Base-by-base conservation (phyloP, 192 early-diverging fungal species). In the Lobulomyces angularis region DNA sequence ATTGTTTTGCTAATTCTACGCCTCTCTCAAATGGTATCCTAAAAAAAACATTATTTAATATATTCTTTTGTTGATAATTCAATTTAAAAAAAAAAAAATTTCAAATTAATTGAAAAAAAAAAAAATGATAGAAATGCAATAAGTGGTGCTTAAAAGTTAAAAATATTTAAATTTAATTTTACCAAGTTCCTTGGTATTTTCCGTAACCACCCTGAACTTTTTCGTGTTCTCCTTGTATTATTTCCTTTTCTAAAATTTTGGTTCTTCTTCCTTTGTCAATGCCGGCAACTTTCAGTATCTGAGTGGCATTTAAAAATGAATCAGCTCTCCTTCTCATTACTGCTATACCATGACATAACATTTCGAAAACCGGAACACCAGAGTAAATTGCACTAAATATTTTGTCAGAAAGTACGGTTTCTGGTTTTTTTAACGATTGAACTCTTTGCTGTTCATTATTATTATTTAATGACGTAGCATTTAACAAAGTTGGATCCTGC, bases 161-260 rank as follows among this genome's bases (percentile, higher is more conserved):
- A 25, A 12, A n/a, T 9, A 20, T 22, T 61, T 53, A 17, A n/a
- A n/a, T n/a, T n/a, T n/a, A n/a, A n/a, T 19, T 4, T 22, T 45
- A 66, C 78, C 80, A 82, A 5, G 76, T 88, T 52, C 94, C 93
- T 67, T 92, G 94, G 57, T 95, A 97, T 66, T 91, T 93, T 43
- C 92, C 92, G 56, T 96, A 96, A 8, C 95, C 95, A 9, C 95
- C 95, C 55, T 96, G 92, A 11, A 99, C 83, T 54, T 95, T 95
- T 42, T 99, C 92, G 51, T 89, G 90, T 32, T 71, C 63, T 17
- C 86, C 86, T 0, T 63, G 82, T 47, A 84, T 81, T 7, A 94
- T 74, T 54, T 94, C 91, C 42, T 81, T 69, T 56, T 97, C 95
- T 30, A 99, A 67, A 39, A 99, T 93, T 42, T 87, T 80, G 17